Conservation (phyloP, 1,139 yeast genomes). For the Zygosaccharomyces sapae region DNA sequence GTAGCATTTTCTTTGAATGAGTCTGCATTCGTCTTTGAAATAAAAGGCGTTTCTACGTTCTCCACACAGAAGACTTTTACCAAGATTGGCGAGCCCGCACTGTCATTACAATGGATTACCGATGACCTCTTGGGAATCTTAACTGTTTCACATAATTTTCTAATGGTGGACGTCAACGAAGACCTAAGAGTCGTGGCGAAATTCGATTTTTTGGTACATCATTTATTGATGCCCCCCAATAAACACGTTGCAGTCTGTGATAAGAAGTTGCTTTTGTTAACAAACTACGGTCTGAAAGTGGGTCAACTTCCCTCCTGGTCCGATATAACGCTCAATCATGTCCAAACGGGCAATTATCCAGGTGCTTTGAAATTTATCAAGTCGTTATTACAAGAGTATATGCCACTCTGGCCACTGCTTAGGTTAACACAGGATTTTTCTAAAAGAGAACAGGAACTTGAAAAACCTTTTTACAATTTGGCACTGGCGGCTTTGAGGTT, state of each 20-base stretch:
- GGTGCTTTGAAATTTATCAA: slow-evolving; percentile 40
- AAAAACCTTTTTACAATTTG: slow-evolving; percentile 54
- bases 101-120: slow-evolving; percentile 58
- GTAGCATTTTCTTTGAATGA: slow-evolving; percentile 12
- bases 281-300: slow-evolving; percentile 27
- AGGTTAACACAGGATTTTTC: slow-evolving; percentile 32
- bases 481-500: slow-evolving; percentile 31
- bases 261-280: slow-evolving; percentile 23
- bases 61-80: slow-evolving; percentile 42
- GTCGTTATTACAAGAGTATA: slow-evolving; percentile 44
- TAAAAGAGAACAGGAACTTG: slow-evolving; percentile 47
- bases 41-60: slow-evolving; percentile 40
- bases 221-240: slow-evolving; percentile 40
- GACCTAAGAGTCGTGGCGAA: slow-evolving; percentile 39
- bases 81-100: slow-evolving; percentile 45
- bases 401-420: slow-evolving; percentile 20
- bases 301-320: slow-evolving; percentile 35
- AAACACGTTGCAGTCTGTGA: slow-evolving; percentile 35
- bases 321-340: slow-evolving; percentile 27
- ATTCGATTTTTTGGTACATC: slow-evolving; percentile 45
- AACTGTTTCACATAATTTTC: slow-evolving; percentile 46
- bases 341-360: slow-evolving; percentile 39
- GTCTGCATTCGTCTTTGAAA: not conserved
- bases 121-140: slow-evolving; percentile 48
- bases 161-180: slow-evolving; percentile 40